These are phyloP conservation scores for Aspergillus chevalieri DNA, from an alignment of 2,329 filamentous ascomycete genomes.

Conservation along the genomic window DNA sequence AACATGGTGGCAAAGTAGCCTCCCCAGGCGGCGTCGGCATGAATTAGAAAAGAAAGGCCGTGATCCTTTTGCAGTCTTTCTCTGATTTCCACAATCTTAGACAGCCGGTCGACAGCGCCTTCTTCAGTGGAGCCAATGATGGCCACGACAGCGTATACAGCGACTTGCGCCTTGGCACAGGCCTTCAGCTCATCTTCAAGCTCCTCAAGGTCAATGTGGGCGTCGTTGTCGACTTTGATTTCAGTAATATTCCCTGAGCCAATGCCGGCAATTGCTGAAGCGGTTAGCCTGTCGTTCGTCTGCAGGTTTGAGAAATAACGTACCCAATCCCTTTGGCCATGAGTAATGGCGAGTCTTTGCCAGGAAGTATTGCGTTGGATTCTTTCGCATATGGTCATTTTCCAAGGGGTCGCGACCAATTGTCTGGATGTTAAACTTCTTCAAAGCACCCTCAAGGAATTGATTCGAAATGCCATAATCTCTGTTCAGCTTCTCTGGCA, in stretches of 20 bases:
- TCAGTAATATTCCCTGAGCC: conserved; percentile 39
- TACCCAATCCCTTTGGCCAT: conserved; percentile 46
- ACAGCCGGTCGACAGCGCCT: conserved; percentile 41
- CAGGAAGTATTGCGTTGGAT: conserved; percentile 34
- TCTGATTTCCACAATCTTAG: conserved; percentile 34
- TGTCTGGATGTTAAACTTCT: conserved; percentile 7
- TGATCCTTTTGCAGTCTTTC: conserved; percentile 32
- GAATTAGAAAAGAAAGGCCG: conserved; percentile 43
- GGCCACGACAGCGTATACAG: conserved; percentile 42
- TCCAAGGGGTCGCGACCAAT: conserved; percentile 5
- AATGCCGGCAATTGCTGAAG: conserved; percentile 39
- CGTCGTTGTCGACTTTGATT: conserved; percentile 36
- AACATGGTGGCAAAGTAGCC: conserved; percentile 47
- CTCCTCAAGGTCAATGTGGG: conserved; percentile 31
- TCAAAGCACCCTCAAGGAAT: conserved; percentile 1
- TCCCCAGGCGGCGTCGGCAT: conserved; percentile 47
- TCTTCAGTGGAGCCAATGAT: conserved; percentile 47
- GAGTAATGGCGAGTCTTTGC: conserved; percentile 43
- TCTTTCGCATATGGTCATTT: conserved; percentile 21
- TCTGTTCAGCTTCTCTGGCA: conserved; percentile 23
- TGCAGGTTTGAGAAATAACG: neutral
- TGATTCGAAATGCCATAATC: conserved; percentile 2
- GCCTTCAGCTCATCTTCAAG: conserved; percentile 5
- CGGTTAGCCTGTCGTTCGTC: neutral
- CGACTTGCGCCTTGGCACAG: conserved; percentile 18